phyloP scores from a whole-genome alignment of 306 rosid genomes.

The Gillenia trifoliata region DNA sequence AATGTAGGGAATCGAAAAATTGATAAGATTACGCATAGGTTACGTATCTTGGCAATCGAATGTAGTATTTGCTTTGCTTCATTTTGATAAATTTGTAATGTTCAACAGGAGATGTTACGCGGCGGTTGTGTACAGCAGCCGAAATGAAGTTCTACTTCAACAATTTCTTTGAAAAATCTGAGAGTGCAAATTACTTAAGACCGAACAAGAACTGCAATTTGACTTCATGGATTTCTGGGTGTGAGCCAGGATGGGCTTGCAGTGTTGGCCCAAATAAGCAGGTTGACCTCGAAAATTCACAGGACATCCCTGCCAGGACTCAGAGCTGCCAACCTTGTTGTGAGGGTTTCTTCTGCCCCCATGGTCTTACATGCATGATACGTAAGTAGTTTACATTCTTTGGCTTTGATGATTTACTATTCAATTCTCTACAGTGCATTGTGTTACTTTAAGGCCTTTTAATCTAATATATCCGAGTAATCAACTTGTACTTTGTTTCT shows the following conservation, averaged over 20 bases:
- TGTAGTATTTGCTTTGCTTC: neutral
- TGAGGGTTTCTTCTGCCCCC: constrained; percentile 95
- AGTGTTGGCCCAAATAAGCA: constrained; percentile 42
- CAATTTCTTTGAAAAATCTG: constrained; percentile 45
- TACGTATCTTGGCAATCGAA: constrained; percentile 4
- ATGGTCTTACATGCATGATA: constrained; percentile 93
- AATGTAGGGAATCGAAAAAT: neutral
- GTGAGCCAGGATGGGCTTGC: constrained; percentile 99
- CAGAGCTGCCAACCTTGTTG: constrained; percentile 76
- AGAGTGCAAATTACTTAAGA: constrained; percentile 51
- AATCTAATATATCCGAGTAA: neutral
- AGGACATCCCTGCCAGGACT: constrained; percentile 73
- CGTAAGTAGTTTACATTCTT: constrained; percentile 52
- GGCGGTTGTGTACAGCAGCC: constrained; percentile 81
- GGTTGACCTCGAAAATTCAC: constrained; percentile 54
- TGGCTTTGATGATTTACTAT: too few species aligned
- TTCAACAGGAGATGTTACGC: constrained; percentile 61
- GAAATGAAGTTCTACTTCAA: constrained; percentile 69
- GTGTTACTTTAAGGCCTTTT: neutral
- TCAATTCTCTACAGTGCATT: too few species aligned
- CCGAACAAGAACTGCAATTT: constrained; percentile 91
- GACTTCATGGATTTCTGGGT: constrained; percentile 88
- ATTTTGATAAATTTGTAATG: neutral
- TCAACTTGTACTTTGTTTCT: constrained; percentile 1
- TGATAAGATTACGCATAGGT: neutral